Base-by-base conservation (phyloP, 2,329 filamentous ascomycete genomes). In the Raffaelea ambrosiae region DNA sequence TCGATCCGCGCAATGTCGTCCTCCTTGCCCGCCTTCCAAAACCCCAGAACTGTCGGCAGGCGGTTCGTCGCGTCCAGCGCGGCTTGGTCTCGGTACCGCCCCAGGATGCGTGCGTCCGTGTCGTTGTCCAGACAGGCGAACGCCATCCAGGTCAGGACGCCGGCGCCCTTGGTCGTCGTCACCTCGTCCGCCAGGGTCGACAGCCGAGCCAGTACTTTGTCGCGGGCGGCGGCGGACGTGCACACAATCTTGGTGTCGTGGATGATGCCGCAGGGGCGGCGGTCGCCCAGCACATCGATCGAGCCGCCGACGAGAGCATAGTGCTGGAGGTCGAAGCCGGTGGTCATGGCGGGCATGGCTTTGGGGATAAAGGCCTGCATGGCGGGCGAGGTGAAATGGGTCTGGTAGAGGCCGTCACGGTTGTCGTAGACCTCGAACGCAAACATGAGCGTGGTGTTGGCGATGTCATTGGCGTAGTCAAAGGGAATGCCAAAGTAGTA, bases 401-500 rank as follows among this genome's bases (percentile, higher is more conserved):
- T 58, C 11, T 50, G 44, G 54, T 65, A 65, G 16, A 66, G 54
- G 43, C 62, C 54, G 56, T 54, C 48, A 26, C 43, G 48, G 52
- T 49, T 51, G 20, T 58, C 53, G 53, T 66, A 66, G 26, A 60
- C 56, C 56, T 66, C 52, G 23, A 65, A 65, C 4, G 63, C 63
- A 40, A 65, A 56, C 61, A 65, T 64, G 44, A 58, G 52, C 11
- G 58, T 58, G 31, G 63, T 61, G 35, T 52, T 54, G 22, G 55
- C 53, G 42, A 59, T 46, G 52, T 64, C 55, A 43, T 62, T 53
- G 14, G 56, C 58, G 53, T 62, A 61, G 51, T 64, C 61, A 40
- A 60, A 46, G 5, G 66, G 66, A 41, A 69, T 62, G 44, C 66
- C 66, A 52, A 70, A 69, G 58, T 69, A 69, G 57, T 69, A 70